Evolutionary conservation across 2,329 filamentous ascomycete species (phyloP).

Genomic region (Colletotrichum sp.): DNA sequence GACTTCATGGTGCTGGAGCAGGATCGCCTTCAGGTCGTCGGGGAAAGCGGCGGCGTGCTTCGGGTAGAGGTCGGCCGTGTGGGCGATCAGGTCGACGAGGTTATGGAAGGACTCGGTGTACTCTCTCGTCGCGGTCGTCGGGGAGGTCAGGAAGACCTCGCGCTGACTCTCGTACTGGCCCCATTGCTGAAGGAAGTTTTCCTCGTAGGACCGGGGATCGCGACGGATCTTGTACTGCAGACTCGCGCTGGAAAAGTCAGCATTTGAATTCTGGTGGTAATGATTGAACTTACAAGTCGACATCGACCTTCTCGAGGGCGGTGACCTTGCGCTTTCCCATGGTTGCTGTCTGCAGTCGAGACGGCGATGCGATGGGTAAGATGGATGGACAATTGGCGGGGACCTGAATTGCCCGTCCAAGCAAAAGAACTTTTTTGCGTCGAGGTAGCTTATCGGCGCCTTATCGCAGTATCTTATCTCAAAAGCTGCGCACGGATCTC

Average conservation of each 20-base stretch:
- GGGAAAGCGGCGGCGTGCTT: conserved; percentile 79
- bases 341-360: conserved; percentile 19
- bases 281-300: conserved; percentile 69
- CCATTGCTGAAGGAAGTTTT: conserved; percentile 89
- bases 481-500: not conserved
- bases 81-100: conserved; percentile 90
- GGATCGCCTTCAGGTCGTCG: conserved; percentile 79
- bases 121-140: conserved; percentile 76
- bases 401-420: not conserved
- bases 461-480: not conserved
- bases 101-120: conserved; percentile 87
- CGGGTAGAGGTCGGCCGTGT: conserved; percentile 93
- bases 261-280: conserved; percentile 7
- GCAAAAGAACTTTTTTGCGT: not conserved
- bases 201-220: conserved; percentile 88
- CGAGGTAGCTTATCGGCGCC: not conserved
- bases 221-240: conserved; percentile 90
- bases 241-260: conserved; percentile 66
- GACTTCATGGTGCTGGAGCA: conserved; percentile 81
- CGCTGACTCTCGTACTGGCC: conserved; percentile 90
- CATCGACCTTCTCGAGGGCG: conserved; percentile 94
- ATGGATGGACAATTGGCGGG: not conserved
- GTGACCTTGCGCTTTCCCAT: conserved; percentile 91
- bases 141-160: conserved; percentile 88
- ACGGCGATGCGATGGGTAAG: not conserved